Evolutionary conservation across 192 early-diverging fungal species (phyloP), one percentile per base, ranked within the genome.

Genomic region (Pecoramyces ruminantium): DNA sequence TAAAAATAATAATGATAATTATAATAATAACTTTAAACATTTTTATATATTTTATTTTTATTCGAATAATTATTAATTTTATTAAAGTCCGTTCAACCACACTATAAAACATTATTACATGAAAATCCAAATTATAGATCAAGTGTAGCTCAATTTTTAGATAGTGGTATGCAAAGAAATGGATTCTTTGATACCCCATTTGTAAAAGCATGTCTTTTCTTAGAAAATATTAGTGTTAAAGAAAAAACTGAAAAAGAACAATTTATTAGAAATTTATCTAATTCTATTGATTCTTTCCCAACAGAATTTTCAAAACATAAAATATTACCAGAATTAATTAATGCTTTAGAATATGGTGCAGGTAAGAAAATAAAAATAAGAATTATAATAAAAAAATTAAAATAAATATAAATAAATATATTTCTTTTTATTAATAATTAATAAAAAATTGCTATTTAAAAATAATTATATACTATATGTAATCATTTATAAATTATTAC

Each of bases 221-320:
- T 98, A n/a, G 97, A 99, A 81, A 93, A 96, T 84, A 91, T 98
- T 78, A 90, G 91, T 38, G 92, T 99, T 79, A 97, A 97, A 82
- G 96, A 97, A 40, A 88, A 91, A n/a, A 82, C 86, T 77, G 95
- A 98, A 83, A 94, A 96, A 79, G 91, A 93, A 16, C 86, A 87
- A n/a, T 97, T 97, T 83, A 88, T 94, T 78, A 90, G 94, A 29
- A 92, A 94, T 58, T 86, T 98, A 78, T 92, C 93, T 81, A 79
- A 84, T 28, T 84, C 88, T 2, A 87, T 97, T 21, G 93, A 92
- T 25, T 84, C 87, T n/a, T 95, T 96, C 79, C 96, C 96, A 30
- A 81, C 83, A 27, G 89, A 92, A 18, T 97, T 96, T 85, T 92
- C 90, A 82, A 95, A 92, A 80, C 92, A 95, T 88, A 98, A 98